Percentiles rank a stretch among this genome's conserved stretches.
Evolutionary conservation across 1,284 basidiomycete genomes (phyloP).

Genomic region (Ganoderma sp.): DNA sequence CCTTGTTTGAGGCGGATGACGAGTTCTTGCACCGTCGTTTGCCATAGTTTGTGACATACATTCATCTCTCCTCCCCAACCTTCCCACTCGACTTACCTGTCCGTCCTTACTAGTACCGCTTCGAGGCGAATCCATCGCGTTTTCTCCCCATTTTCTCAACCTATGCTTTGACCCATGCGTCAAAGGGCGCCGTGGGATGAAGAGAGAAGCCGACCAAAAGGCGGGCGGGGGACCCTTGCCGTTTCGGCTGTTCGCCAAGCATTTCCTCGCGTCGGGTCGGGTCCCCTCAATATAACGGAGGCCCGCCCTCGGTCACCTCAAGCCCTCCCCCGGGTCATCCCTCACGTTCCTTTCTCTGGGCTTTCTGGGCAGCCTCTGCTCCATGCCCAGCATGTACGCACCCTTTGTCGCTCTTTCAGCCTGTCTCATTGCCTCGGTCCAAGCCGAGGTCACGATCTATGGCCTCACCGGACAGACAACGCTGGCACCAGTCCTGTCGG

Average conservation of each 20-base stretch:
- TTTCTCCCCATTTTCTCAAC: background rate
- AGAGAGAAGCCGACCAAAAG: background rate
- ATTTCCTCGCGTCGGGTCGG: background rate
- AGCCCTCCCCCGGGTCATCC: background rate
- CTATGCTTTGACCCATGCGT: background rate
- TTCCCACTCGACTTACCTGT: background rate
- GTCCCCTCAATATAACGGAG: background rate
- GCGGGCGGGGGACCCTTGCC: background rate
- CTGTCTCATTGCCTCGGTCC: slow-evolving; percentile 7
- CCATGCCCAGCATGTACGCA: slow-evolving; percentile 18
- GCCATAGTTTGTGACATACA: slow-evolving; percentile 78
- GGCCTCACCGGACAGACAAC: slow-evolving; percentile 19
- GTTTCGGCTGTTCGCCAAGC: background rate
- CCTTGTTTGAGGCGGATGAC: slow-evolving; percentile 78
- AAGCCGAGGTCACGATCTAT: slow-evolving; percentile 19
- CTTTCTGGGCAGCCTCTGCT: slow-evolving; percentile 8
- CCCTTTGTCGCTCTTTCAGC: slow-evolving; percentile 3
- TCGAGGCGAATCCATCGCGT: background rate
- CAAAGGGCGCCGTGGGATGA: background rate
- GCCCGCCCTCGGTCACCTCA: background rate
- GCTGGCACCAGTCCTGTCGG: slow-evolving; percentile 2
- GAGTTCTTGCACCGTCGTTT: slow-evolving; percentile 54
- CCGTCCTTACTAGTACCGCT: background rate
- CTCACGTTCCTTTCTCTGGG: slow-evolving; percentile 1
- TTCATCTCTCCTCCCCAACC: slow-evolving; percentile 41